A percentile compares a stretch with the other conserved stretches of the same genome.
Evolutionary conservation across 495 filamentous ascomycete species (phyloP).

Genomic region (Tuber microsphaerosporum): DNA sequence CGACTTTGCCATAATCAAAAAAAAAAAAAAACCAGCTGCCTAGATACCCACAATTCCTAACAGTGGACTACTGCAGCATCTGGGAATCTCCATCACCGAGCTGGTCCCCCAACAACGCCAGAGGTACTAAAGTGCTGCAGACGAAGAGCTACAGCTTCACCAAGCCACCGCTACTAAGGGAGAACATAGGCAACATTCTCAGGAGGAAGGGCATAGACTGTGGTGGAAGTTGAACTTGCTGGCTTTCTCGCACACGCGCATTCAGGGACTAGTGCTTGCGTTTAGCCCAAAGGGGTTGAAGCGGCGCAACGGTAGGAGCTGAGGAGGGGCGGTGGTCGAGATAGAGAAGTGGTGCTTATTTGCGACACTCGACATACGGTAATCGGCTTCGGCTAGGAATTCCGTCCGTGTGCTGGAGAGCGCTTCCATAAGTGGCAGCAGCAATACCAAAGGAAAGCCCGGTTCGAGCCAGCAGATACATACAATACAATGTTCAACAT

Average conservation of each 20-base stretch:
- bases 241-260: conserved; percentile 75
- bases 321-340: conserved; percentile 17
- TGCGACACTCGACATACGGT: conserved; percentile 85
- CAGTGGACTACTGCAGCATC: conserved; percentile 74
- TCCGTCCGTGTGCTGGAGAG: conserved; percentile 63
- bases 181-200: conserved; percentile 56
- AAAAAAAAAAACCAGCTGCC: too few species aligned
- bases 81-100: conserved; percentile 61
- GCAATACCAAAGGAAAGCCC: background rate
- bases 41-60: conserved; percentile 13
- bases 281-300: conserved; percentile 56
- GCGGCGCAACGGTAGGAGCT: conserved; percentile 49
- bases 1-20: conserved; percentile 54
- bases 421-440: conserved; percentile 38
- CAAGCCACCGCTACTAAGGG: conserved; percentile 58
- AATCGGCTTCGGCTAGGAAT: conserved; percentile 80
- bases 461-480: conserved; percentile 51
- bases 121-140: conserved; percentile 52
- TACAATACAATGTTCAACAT: conserved; percentile 55
- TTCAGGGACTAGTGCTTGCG: conserved; percentile 76
- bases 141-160: conserved; percentile 71
- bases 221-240: conserved; percentile 78
- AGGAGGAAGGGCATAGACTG: conserved; percentile 80
- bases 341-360: conserved; percentile 47
- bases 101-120: conserved; percentile 57